Evolutionary conservation across 1,284 basidiomycete species (phyloP).

Genomic region (Mycosarcoma mackinlayi): DNA sequence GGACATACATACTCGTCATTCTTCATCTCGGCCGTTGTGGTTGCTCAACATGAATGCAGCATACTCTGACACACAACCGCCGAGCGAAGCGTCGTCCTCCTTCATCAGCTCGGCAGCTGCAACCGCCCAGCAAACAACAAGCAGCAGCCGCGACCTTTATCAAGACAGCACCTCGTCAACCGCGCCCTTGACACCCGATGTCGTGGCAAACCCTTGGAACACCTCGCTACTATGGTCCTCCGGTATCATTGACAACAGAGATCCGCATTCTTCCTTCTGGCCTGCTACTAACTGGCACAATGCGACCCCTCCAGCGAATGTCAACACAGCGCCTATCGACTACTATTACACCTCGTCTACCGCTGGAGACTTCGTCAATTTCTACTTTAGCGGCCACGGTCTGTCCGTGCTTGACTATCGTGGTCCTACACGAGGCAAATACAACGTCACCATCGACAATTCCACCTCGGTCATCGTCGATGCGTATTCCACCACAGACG

Average conservation of each 20-base stretch:
- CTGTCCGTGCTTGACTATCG: conserved; percentile 38
- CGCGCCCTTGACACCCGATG: conserved; percentile 19
- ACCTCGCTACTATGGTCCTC: conserved; percentile 40
- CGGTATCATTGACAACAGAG: conserved; percentile 36
- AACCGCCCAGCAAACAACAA: too few relatives aligned
- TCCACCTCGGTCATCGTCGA: conserved; percentile 24
- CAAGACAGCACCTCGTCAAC: not conserved
- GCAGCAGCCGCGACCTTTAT: too few relatives aligned
- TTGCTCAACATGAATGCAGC: conserved; percentile 2
- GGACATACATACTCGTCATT: too few relatives aligned
- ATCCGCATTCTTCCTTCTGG: conserved; percentile 39
- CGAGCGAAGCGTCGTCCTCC: too few relatives aligned
- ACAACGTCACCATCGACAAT: conserved; percentile 40
- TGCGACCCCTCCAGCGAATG: conserved; percentile 15
- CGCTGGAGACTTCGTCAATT: conserved; percentile 31
- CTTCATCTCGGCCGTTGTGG: not conserved
- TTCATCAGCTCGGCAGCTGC: not conserved
- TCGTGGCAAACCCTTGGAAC: conserved; percentile 46
- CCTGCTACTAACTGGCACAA: conserved; percentile 25
- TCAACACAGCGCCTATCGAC: conserved; percentile 33
- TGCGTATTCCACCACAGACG: conserved; percentile 23
- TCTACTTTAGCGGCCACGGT: conserved; percentile 34
- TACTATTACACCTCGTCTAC: conserved; percentile 32
- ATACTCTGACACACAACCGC: too few relatives aligned
- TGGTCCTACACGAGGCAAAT: conserved; percentile 28